Evolutionary conservation across 805 yeast species (phyloP), one percentile per base, ranked within the genome.

Genomic region (Kuraishia floccosa): DNA sequence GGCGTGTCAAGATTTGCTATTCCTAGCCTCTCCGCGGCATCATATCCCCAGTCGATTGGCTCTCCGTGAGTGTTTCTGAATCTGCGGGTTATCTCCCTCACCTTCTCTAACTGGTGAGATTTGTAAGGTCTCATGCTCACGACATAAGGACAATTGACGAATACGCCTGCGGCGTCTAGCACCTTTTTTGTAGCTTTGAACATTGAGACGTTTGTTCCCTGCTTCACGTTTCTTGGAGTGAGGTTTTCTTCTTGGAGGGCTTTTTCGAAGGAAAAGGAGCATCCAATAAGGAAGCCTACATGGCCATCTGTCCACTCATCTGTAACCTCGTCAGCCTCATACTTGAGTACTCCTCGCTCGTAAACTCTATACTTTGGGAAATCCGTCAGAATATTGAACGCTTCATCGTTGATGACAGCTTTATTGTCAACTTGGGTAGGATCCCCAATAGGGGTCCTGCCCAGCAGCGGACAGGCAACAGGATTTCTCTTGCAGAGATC

Each of bases 101-200:
- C 58, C 26, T 32, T 32, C 4, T 43, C 48, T 2, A 60, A 22
- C 23, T 53, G 56, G 17, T 35, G 32, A 4, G 24, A 23, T 26
- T 51, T 52, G 33, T 54, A 58, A 1, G 65, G 64, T 24, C 65
- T 39, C 65, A 60, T 60, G 33, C 65, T 58, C 7, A 61, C 66
- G 4, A 60, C 62, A 32, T 56, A 59, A 8, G 54, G 44, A 25
- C 47, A 46, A 12, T 47, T 35, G 7, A 40, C 34, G 35, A 55
- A 52, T 7, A 50, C 38, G 6, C 63, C 57, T 6, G 63, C 46
- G 7, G 58, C 41, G 34, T 46, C 38, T 32, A 55, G 32, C 15
- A 30, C 27, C 27, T 39, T 50, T 4, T 30, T 38, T 4, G 56
- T 50, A 24, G 37, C 40, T n/a, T n/a, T n/a, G 34, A 40, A 52